Evolutionary conservation across 2,329 filamentous ascomycete genomes (phyloP).

Genomic region (Kalmusia sp.): DNA sequence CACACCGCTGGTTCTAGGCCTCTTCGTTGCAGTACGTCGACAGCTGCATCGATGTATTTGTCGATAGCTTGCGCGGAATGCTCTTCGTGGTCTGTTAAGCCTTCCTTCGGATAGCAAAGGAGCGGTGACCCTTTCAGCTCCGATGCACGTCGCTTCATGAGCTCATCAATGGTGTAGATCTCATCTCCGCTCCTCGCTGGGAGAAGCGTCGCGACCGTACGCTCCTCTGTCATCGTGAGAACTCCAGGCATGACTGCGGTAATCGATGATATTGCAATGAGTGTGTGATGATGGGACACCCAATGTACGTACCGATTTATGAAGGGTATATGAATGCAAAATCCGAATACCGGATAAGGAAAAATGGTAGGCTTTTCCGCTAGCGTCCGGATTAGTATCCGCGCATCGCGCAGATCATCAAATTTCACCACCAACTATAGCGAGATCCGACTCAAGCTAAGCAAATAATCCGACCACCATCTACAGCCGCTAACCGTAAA

Average conservation of each 20-base stretch:
- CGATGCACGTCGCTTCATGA: slow-evolving; percentile 30
- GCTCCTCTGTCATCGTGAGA: slow-evolving; percentile 14
- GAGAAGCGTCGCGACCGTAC: slow-evolving; percentile 7
- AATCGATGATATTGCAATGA: background rate
- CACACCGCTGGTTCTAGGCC: slow-evolving; percentile 29
- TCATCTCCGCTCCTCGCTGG: slow-evolving; percentile 10
- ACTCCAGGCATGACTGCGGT: slow-evolving; percentile 19
- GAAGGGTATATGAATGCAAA: no score
- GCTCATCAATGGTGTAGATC: slow-evolving; percentile 33
- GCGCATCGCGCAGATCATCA: background rate
- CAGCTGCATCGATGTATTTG: slow-evolving; percentile 33
- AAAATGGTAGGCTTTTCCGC: background rate
- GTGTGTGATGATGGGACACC: background rate
- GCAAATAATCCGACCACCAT: no score
- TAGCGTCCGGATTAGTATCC: background rate
- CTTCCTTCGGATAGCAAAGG: slow-evolving; percentile 31
- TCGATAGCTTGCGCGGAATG: slow-evolving; percentile 33
- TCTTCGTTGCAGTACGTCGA: slow-evolving; percentile 23
- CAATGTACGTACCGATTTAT: background rate
- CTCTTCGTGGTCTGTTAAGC: slow-evolving; percentile 31
- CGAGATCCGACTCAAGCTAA: no score
- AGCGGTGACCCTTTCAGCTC: slow-evolving; percentile 24
- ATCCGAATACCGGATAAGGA: background rate
- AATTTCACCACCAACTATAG: background rate
- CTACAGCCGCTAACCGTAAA: no score